Base-by-base conservation (phyloP, 495 filamentous ascomycete species). In the Penicillium lagena region DNA sequence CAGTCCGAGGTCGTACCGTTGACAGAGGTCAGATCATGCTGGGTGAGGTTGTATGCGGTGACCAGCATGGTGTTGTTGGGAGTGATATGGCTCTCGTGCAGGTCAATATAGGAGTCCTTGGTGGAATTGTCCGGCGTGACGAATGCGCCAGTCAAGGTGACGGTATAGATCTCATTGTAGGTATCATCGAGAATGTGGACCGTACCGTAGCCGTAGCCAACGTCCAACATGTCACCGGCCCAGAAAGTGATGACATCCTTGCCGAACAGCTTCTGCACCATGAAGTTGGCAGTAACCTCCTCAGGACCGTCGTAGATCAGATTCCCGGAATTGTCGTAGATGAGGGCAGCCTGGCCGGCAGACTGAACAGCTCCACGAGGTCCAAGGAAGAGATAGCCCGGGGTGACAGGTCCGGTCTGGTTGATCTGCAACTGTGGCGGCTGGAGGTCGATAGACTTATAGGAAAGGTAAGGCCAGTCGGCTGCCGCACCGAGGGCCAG, bases 21-120 rank as follows among this genome's bases (percentile, higher is more conserved):
- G 29, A 62, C 56, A n/a, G 56, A 46, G 1, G 66, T 69, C 45
- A 78, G 45, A 46, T 80, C 75, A 12, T 66, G 58, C 22, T 62
- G 64, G 12, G 73, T 75, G 11, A 69, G 58, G 40, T 79, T 72
- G 50, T 80, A 80, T 10, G 75, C 68, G n/a, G 73, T 72, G 28
- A 78, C 73, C 9, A 79, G 58, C 28, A 78, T 57, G 1, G 77
- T 81, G 44, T 75, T 64, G 28, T 71, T 63, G 5, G 54, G 37
- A 10, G 72, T 75, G 35, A 76, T 56, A 13, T 60, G 63, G 28
- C 72, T 71, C 54, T 78, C 73, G 48, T 78, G 75, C 8, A 74
- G 40, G 42, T 71, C 69, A 39, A 64, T 63, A 44, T 64, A 66
- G 1, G 59, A 66, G 12, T 55, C 57, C n/a, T 50, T 51, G 39